A percentile compares a stretch with the other conserved stretches of the same genome.
Conservation (phyloP, 768 basidiomycete genomes). For the Tephrocybe sp. region DNA sequence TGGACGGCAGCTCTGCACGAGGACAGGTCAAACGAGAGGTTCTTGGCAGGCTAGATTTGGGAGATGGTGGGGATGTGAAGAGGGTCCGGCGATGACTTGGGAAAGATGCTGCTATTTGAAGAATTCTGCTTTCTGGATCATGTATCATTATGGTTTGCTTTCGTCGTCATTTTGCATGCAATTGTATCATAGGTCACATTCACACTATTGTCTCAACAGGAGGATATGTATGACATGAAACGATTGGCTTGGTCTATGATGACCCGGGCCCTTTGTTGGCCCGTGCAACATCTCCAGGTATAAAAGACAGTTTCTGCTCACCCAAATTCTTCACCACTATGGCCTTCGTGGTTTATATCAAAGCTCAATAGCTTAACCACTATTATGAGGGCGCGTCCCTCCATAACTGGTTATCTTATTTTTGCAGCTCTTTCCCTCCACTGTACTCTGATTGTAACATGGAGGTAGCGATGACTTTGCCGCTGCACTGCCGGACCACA, state of each 20-base stretch:
- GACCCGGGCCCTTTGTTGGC: not conserved
- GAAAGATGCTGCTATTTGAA: not conserved
- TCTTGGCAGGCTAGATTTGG: constrained; percentile 35
- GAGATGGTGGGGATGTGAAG: constrained; percentile 43
- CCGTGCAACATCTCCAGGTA: not conserved
- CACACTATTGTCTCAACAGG: not conserved
- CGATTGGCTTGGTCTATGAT: not conserved
- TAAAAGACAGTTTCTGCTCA: not conserved
- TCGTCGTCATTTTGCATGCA: constrained; percentile 6
- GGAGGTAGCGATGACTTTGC: too few species aligned
- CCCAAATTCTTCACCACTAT: too few species aligned
- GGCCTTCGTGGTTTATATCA: too few species aligned
- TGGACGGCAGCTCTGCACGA: constrained; percentile 35
- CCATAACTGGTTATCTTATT: too few species aligned
- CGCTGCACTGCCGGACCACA: too few species aligned
- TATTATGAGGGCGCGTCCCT: too few species aligned
- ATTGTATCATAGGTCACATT: constrained; percentile 3
- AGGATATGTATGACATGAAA: too few species aligned
- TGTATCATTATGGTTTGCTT: constrained; percentile 8
- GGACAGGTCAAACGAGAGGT: constrained; percentile 33
- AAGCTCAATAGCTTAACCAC: too few species aligned
- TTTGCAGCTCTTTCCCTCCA: too few species aligned
- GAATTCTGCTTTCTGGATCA: not conserved
- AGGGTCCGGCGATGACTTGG: constrained; percentile 28
- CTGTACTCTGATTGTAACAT: too few species aligned